phyloP scores from a whole-genome alignment of 495 filamentous ascomycete species.

The Xylaria grammica region DNA sequence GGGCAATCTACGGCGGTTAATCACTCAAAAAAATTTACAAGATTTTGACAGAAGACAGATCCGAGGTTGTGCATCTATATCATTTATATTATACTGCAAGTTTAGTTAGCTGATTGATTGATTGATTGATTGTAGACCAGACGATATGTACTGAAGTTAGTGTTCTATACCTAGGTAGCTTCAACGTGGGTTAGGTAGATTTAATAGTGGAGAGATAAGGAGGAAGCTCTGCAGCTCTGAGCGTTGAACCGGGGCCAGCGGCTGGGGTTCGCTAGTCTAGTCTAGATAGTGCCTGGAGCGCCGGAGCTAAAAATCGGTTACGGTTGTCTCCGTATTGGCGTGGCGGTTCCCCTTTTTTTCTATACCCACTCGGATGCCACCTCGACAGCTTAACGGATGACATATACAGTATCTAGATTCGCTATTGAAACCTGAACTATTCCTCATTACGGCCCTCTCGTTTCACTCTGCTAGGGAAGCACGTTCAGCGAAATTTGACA shows the following conservation, averaged over 20 bases:
- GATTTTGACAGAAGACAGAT: neutral
- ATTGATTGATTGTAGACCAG: no score
- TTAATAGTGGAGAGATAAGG: neutral
- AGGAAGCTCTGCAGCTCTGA: neutral
- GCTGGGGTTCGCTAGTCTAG: no score
- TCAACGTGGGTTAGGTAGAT: conserved; percentile 3
- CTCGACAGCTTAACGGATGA: conserved; percentile 5
- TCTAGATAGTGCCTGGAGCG: neutral
- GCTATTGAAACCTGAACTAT: neutral
- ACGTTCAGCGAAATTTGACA: neutral
- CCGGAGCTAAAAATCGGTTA: conserved; percentile 12
- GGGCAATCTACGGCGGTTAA: neutral
- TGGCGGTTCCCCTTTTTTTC: conserved; percentile 10
- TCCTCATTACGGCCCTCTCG: neutral
- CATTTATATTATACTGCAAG: neutral
- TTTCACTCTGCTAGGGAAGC: conserved; percentile 12
- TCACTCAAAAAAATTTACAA: neutral
- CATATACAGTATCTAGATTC: neutral
- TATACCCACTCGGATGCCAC: conserved; percentile 11
- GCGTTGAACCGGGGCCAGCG: neutral
- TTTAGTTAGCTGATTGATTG: no score
- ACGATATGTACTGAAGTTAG: no score
- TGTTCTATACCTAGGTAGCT: no score
- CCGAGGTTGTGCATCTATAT: neutral
- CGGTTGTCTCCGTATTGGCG: conserved; percentile 15